Evolutionary conservation across 371 early-diverging fungal species (phyloP), one percentile per base, ranked within the genome.

Genomic region (Encephalitozoon hellem): DNA sequence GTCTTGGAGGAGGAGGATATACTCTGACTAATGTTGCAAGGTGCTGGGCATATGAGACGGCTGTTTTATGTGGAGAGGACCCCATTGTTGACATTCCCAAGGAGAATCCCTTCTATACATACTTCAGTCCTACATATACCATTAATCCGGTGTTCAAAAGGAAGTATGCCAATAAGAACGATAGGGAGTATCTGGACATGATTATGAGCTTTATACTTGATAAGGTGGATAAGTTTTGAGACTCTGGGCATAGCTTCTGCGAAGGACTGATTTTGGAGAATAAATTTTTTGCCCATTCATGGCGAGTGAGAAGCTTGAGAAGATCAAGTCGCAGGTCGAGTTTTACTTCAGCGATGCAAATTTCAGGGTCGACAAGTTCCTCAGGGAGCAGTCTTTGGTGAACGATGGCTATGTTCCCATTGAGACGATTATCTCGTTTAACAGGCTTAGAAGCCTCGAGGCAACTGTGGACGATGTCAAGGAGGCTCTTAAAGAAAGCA

Each of bases 31-130:
- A 95, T 84, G 95, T 95, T 28, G 89, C 91, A 12, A 86, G 93
- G 69, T 90, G 89, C 80, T 95, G 94, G 95, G 90, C 94, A 3
- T 95, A 94, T 80, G 99, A 99, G 80, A 99, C 99, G 3, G 89
- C 92, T 9, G 85, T 94, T 0, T 87, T 93, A 0, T 88, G 93
- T 18, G 94, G 90, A 39, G 87, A 89, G 67, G 87, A 89, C n/a
- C 80, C 93, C 1, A 1, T 63, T 11, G 52, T 70, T 18, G 69
- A 69, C 9, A 75, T 85, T 26, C 82, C 84, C 6, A 23, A 51
- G 32, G 73, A 81, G 49, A 77, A 83, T 41, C 77, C 77, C 26
- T 86, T 84, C 76, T 76, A 72, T 53, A 75, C 72, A 21, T 78
- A 85, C 72, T 86, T 75, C 76, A 77, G 74, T 6, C 82, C 83